Evolutionary conservation across 2,329 filamentous ascomycete species (phyloP), one percentile per base, ranked within the genome.

Genomic region (Aspergillus quadrilineatus): DNA sequence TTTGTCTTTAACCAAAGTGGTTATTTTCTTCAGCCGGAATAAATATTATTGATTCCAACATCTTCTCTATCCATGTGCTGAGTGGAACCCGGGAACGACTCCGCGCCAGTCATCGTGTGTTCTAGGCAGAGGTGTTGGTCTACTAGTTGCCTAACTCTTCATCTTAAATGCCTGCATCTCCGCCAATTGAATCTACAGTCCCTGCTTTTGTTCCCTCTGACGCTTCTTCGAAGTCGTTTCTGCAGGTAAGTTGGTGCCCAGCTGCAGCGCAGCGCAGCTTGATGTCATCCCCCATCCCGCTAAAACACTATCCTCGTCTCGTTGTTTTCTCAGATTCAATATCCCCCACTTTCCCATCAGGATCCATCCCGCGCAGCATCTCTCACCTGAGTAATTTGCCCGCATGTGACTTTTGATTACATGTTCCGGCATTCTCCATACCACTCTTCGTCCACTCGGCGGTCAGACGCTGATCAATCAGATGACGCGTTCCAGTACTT

Each of bases 401-500:
- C 14, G 34, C 34, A 37, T 37, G 34, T 37, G 12, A 37, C 10
- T 37, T 22, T 22, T 37, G 34, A 14, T n/a, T 37, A 37, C 34
- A 9, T 37, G 32, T 34, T 34, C 10, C 12, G 34, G 12, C 1
- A 12, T 5, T 2, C 34, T 14, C n/a, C 22, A 37, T 9, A 12
- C 34, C 14, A 37, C 4, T 14, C 12, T 14, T 37, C 12, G 34
- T 37, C 9, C 7, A 17, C 17, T 42, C 45, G 30, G 44, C 34
- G 26, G 39, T 36, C 53, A 14, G 46, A 48, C 29, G 43, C 60
- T 62, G 50, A 61, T 52, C 17, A 37, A 46, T 44, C 57, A 64
- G 62, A 64, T 64, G 61, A 62, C 61, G 55, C 60, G 56, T 63
- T 56, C 54, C 56, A 53, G 53, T 57, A 54, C 53, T 49, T 43